A percentile compares a stretch with the other conserved stretches of the same genome.
These are phyloP conservation scores for Boletales sp. DNA, from an alignment of 768 basidiomycete species.

Conservation along the genomic window DNA sequence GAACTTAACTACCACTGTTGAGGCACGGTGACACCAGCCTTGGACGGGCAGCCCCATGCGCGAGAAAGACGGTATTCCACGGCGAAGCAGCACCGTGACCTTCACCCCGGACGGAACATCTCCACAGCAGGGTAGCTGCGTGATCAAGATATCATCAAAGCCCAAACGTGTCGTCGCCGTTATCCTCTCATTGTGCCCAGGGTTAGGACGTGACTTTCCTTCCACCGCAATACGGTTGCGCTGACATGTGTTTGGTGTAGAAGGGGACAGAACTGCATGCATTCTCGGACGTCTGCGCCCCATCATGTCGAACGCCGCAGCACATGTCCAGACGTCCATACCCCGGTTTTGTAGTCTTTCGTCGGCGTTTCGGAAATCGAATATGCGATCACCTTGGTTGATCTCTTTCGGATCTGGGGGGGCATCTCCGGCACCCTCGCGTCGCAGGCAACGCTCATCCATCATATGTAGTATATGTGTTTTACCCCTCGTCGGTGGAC, in stretches of 20 bases:
- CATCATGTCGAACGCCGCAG: constrained; percentile 31
- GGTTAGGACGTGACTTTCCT: constrained; percentile 34
- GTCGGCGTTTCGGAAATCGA: constrained; percentile 85
- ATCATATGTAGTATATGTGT: constrained; percentile 40
- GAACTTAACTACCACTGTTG: constrained; percentile 49
- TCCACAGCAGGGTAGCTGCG: constrained; percentile 73
- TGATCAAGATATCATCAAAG: constrained; percentile 79
- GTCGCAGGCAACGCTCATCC: constrained; percentile 10
- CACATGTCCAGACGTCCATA: constrained; percentile 66
- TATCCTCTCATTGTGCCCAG: constrained; percentile 78
- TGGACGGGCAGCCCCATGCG: constrained; percentile 59
- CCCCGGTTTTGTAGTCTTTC: constrained; percentile 84
- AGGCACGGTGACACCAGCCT: constrained; percentile 74
- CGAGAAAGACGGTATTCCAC: constrained; percentile 32
- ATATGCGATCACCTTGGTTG: constrained; percentile 79
- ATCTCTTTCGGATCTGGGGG: constrained; percentile 77
- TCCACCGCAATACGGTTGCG: constrained; percentile 1
- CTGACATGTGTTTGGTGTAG: constrained; percentile 36
- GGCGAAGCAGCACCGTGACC: constrained; percentile 31
- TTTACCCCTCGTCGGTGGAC: constrained; percentile 73
- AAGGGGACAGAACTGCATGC: constrained; percentile 83
- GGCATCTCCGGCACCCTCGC: constrained; percentile 27
- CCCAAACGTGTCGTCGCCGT: constrained; percentile 63
- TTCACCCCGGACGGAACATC: constrained; percentile 51
- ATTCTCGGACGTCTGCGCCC: constrained; percentile 77